Evolutionary conservation across 192 early-diverging fungal species (phyloP), one percentile per base, ranked within the genome.

Genomic region (Coemansia sp.): DNA sequence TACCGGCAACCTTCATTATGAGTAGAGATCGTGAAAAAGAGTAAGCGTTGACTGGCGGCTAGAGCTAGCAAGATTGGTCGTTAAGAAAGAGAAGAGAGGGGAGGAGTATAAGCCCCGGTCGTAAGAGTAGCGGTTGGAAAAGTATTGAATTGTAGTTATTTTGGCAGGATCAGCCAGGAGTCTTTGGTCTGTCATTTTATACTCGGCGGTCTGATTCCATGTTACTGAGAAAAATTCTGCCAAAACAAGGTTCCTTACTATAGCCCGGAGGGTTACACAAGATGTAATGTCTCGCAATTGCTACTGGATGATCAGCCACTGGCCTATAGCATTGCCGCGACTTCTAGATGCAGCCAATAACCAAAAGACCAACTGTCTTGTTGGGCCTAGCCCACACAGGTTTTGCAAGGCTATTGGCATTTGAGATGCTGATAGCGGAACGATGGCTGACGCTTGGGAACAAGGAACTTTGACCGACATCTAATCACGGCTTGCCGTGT

Each of bases 1-100:
- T 26, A 46, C 58, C 60, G 64, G 57, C 48, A 54, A 79, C 48
- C 68, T 71, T 73, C 77, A 79, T 79, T 58, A 20, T 66, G 53
- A 38, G 52, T 51, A 57, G 17, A 51, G 23, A 12, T 52, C 21
- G 31, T 62, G 22, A 37, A 50, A 51, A 37, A 37, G 49, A n/a
- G 15, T 42, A n/a, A 14, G 12, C 9, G 11, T 42, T 52, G 47
- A 40, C 19, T 14, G 60, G 60, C 47, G 59, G 57, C 57, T 59
- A 59, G 59, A 46, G 22, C 59, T 47, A 23, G 59, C 17, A 49
- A 22, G 26, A 54, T 15, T 4, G 26, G 9, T 31, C 26, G 52
- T 28, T 28, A 21, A 54, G 22, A n/a, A 28, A 14, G 8, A 23
- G 21, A 7, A 48, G 48, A 21, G 19, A 21, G 19, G 19, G 8